Evolutionary conservation across 1,284 basidiomycete genomes (phyloP).

Genomic region (Apiotrichum gamsii): DNA sequence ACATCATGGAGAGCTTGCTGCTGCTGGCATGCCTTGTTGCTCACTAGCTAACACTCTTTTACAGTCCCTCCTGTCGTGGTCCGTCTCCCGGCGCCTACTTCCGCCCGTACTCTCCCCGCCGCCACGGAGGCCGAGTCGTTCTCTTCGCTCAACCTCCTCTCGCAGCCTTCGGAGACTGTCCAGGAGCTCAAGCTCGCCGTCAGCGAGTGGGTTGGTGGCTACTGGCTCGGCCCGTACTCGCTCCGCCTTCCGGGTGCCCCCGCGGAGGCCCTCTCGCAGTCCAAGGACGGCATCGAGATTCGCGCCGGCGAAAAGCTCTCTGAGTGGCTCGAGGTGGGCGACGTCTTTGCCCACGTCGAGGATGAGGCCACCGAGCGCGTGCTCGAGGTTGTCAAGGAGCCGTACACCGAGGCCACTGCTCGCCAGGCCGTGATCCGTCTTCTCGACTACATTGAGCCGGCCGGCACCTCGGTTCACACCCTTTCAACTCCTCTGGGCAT

Average conservation of each 20-base stretch:
- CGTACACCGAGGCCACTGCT: slow-evolving; percentile 51
- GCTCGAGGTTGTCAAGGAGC: slow-evolving; percentile 47
- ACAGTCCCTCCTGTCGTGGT: slow-evolving; percentile 37
- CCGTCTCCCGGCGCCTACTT: slow-evolving; percentile 38
- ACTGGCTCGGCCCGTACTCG: slow-evolving; percentile 49
- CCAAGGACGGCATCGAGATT: slow-evolving; percentile 41
- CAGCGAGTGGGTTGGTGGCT: slow-evolving; percentile 47
- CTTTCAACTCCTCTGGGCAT: slow-evolving; percentile 46
- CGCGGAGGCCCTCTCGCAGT: slow-evolving; percentile 24
- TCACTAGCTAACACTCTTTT: not conserved
- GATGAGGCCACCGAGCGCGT: slow-evolving; percentile 32
- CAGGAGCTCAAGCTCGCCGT: slow-evolving; percentile 47
- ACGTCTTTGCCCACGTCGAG: slow-evolving; percentile 42
- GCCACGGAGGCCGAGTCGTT: slow-evolving; percentile 22
- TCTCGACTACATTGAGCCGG: slow-evolving; percentile 49
- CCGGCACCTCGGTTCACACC: slow-evolving; percentile 45
- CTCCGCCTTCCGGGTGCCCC: slow-evolving; percentile 33
- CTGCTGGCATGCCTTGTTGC: too few species aligned
- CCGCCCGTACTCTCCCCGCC: slow-evolving; percentile 41
- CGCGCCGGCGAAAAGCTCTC: slow-evolving; percentile 44
- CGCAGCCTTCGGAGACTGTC: slow-evolving; percentile 43
- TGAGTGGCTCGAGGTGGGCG: slow-evolving; percentile 47
- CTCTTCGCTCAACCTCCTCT: slow-evolving; percentile 34
- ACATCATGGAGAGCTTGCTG: too few species aligned
- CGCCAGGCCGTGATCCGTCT: slow-evolving; percentile 50